phyloP scores from a whole-genome alignment of 768 basidiomycete genomes.

The Termitomyces eurrhizus region DNA sequence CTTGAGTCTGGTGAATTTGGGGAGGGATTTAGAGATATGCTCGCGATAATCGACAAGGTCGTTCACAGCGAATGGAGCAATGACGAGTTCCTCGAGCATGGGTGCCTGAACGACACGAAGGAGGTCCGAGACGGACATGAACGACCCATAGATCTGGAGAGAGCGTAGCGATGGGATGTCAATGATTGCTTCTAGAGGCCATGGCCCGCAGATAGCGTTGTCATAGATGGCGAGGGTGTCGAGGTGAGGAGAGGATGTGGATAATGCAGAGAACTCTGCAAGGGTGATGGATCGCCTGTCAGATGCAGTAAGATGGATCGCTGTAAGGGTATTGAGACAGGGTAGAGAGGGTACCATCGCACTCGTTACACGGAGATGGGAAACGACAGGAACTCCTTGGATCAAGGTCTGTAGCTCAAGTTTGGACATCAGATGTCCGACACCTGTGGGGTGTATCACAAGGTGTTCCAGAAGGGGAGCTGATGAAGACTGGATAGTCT shows the following conservation, averaged over 20 bases:
- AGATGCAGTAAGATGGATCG: slow-evolving; percentile 13
- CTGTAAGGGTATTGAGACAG: slow-evolving; percentile 7
- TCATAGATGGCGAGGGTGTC: slow-evolving; percentile 15
- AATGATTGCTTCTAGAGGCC: slow-evolving; percentile 12
- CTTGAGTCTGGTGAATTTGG: slow-evolving; percentile 13
- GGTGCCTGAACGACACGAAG: slow-evolving; percentile 12
- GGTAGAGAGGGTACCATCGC: slow-evolving; percentile 12
- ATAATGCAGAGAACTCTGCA: slow-evolving; percentile 7
- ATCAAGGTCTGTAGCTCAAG: not conserved
- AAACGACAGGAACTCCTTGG: slow-evolving; percentile 10
- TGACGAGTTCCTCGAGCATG: slow-evolving; percentile 9
- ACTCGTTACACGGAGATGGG: slow-evolving; percentile 11
- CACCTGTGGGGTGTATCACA: slow-evolving; percentile 6
- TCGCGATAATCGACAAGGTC: slow-evolving; percentile 14
- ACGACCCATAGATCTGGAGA: slow-evolving; percentile 15
- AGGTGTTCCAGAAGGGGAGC: slow-evolving; percentile 12
- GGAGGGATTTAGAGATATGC: not conserved
- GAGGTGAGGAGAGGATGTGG: slow-evolving; percentile 8
- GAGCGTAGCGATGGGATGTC: slow-evolving; percentile 13
- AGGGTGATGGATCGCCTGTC: slow-evolving; percentile 6
- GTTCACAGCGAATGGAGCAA: slow-evolving; percentile 12
- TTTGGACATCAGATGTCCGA: slow-evolving; percentile 1
- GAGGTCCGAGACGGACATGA: slow-evolving; percentile 17
- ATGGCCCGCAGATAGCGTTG: slow-evolving; percentile 14
- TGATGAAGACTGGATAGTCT: slow-evolving; percentile 1